phyloP scores from a whole-genome alignment of 257 asterid genomes.

The Penstemon newberryi region DNA sequence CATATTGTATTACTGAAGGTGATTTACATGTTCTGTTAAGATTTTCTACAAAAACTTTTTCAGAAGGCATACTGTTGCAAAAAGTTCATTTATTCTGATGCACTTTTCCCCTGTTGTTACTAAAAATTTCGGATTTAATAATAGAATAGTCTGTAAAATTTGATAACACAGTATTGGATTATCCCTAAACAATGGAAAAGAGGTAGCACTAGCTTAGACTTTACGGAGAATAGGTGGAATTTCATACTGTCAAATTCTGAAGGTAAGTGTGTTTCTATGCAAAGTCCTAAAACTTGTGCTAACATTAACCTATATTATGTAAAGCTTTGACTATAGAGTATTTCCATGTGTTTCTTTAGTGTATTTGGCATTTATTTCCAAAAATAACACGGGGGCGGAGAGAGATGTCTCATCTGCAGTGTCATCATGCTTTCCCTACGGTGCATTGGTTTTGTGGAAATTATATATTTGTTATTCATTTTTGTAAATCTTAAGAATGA shows the following conservation, averaged over 20 bases:
- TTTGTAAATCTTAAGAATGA: neutral
- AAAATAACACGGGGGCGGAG: slow-evolving; percentile 16
- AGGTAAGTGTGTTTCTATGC: neutral
- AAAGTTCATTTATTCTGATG: neutral
- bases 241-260: slow-evolving; percentile 4
- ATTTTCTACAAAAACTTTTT: slow-evolving; percentile 3
- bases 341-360: neutral
- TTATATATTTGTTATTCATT: neutral
- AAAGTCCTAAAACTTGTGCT: slow-evolving; percentile 15
- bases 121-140: neutral
- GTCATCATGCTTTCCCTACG: slow-evolving; percentile 2
- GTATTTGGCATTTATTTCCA: neutral
- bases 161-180: slow-evolving; percentile 2
- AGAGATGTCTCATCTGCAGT: neutral
- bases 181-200: neutral
- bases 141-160: neutral
- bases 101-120: neutral
- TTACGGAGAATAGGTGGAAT: neutral
- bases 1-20: neutral
- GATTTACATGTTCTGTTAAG: slow-evolving; percentile 2
- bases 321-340: slow-evolving; percentile 4
- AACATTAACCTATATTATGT: neutral
- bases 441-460: neutral
- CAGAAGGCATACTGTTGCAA: neutral
- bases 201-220: neutral